Percentiles rank a stretch among this genome's conserved stretches.
phyloP scores from a whole-genome alignment of 495 filamentous ascomycete species.

The Aspergillus ellipticus region DNA sequence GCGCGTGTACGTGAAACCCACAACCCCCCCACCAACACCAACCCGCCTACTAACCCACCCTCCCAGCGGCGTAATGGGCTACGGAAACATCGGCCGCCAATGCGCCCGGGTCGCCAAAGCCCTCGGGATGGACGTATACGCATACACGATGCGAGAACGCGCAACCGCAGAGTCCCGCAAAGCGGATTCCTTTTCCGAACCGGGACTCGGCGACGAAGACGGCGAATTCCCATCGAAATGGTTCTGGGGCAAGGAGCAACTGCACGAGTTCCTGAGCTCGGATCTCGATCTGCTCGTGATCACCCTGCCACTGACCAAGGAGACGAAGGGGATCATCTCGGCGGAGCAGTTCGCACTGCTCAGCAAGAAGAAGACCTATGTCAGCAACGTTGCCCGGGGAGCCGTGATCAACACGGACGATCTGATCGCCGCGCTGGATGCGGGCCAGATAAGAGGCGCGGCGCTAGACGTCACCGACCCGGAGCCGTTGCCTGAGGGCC shows the following conservation, averaged over 20 bases:
- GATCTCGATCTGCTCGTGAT: constrained; percentile 67
- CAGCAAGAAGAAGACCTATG: constrained; percentile 49
- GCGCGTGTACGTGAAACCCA: constrained; percentile 23
- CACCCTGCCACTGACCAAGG: constrained; percentile 60
- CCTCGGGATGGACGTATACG: constrained; percentile 71
- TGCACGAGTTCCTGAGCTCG: constrained; percentile 57
- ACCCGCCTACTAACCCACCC: not conserved
- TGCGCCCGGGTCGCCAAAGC: constrained; percentile 58
- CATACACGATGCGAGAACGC: constrained; percentile 51
- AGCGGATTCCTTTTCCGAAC: constrained; percentile 61
- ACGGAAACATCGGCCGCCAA: constrained; percentile 69
- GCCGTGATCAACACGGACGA: constrained; percentile 60
- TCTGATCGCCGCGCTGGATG: constrained; percentile 57
- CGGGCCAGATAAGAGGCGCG: constrained; percentile 53
- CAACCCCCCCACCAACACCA: not conserved
- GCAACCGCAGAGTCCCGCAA: constrained; percentile 45
- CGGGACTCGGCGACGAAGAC: constrained; percentile 67
- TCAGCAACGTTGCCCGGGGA: constrained; percentile 69
- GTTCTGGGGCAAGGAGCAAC: constrained; percentile 58
- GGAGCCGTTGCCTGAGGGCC: constrained; percentile 64
- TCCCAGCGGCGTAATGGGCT: constrained; percentile 60
- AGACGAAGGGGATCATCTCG: constrained; percentile 55
- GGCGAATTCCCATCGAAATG: constrained; percentile 61
- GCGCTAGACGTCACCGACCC: constrained; percentile 77
- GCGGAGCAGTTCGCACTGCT: constrained; percentile 60